Evolutionary conservation across 2,329 filamentous ascomycete genomes (phyloP).

Genomic region (Hypoxylon sp.): DNA sequence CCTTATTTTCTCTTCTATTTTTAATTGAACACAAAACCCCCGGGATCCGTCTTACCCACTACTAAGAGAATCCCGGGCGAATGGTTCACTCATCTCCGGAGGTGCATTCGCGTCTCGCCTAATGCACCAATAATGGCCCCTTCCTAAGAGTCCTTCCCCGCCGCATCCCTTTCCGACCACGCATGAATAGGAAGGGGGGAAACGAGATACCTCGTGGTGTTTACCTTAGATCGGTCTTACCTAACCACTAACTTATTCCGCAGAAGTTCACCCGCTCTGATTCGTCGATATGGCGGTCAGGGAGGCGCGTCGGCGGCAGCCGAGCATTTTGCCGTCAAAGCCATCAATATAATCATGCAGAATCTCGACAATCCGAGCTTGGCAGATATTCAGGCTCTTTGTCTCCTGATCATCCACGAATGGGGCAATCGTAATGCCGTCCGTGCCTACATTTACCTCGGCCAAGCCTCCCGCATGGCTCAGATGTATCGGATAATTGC

Average conservation of each 20-base stretch:
- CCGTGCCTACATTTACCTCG: slow-evolving; percentile 69
- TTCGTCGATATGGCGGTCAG: slow-evolving; percentile 66
- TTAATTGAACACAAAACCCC: slow-evolving; percentile 6
- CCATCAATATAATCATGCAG: slow-evolving; percentile 64
- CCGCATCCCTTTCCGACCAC: slow-evolving; percentile 26
- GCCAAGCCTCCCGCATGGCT: slow-evolving; percentile 69
- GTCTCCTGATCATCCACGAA: slow-evolving; percentile 68
- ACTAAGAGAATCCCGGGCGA: slow-evolving; percentile 36
- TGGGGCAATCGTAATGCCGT: slow-evolving; percentile 70
- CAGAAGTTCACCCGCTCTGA: slow-evolving; percentile 64
- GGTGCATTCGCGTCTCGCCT: slow-evolving; percentile 37
- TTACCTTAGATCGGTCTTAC: slow-evolving; percentile 15
- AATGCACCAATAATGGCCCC: slow-evolving; percentile 30
- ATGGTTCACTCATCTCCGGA: slow-evolving; percentile 38
- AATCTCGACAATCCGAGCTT: slow-evolving; percentile 67
- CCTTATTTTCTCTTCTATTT: slow-evolving; percentile 18
- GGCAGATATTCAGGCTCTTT: slow-evolving; percentile 68
- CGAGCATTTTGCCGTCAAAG: slow-evolving; percentile 67
- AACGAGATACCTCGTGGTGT: slow-evolving; percentile 14
- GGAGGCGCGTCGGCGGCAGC: slow-evolving; percentile 60
- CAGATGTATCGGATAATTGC: slow-evolving; percentile 71
- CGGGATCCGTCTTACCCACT: slow-evolving; percentile 33
- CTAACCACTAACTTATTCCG: slow-evolving; percentile 24
- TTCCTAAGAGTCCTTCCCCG: slow-evolving; percentile 20
- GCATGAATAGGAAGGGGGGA: too few species aligned